These are phyloP conservation scores for Diplogelasinospora grovesii DNA, from an alignment of 495 filamentous ascomycete genomes.

Conservation along the genomic window DNA sequence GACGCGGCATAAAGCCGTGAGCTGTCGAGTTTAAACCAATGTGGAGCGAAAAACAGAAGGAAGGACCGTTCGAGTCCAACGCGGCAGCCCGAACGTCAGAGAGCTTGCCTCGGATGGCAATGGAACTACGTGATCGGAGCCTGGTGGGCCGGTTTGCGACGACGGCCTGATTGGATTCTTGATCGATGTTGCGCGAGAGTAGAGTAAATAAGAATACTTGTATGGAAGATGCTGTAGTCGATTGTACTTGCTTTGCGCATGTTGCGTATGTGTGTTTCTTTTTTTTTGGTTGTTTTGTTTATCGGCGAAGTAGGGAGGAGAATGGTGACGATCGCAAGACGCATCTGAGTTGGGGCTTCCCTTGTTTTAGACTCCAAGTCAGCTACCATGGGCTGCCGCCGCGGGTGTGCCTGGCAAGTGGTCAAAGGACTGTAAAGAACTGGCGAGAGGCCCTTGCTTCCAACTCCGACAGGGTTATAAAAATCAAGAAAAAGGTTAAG, in stretches of 20 bases:
- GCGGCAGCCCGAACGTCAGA: too few relatives aligned
- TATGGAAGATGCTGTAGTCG: slow-evolving; percentile 15
- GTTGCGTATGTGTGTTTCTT: slow-evolving; percentile 10
- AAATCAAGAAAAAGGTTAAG: too few relatives aligned
- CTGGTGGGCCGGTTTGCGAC: too few relatives aligned
- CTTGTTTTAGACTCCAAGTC: background rate
- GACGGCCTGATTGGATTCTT: too few relatives aligned
- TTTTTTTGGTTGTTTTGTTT: slow-evolving; percentile 7
- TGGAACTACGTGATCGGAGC: slow-evolving; percentile 9
- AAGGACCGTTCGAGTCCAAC: too few relatives aligned
- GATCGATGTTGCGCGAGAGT: slow-evolving; percentile 4
- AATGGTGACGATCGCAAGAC: slow-evolving; percentile 13
- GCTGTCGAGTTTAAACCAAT: too few relatives aligned
- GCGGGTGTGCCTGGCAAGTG: too few relatives aligned
- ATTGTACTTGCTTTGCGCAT: slow-evolving; percentile 23
- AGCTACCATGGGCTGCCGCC: background rate
- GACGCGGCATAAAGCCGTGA: background rate
- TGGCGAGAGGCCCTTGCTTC: background rate
- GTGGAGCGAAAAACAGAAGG: background rate
- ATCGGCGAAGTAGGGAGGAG: slow-evolving; percentile 1
- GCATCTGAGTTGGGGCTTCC: background rate
- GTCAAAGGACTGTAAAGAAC: background rate
- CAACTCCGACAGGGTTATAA: too few relatives aligned
- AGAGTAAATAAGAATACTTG: slow-evolving; percentile 20
- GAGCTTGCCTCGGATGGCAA: too few relatives aligned